Evolutionary conservation across 768 basidiomycete species (phyloP), one percentile per base, ranked within the genome.

Genomic region (Mrakia frigida): DNA sequence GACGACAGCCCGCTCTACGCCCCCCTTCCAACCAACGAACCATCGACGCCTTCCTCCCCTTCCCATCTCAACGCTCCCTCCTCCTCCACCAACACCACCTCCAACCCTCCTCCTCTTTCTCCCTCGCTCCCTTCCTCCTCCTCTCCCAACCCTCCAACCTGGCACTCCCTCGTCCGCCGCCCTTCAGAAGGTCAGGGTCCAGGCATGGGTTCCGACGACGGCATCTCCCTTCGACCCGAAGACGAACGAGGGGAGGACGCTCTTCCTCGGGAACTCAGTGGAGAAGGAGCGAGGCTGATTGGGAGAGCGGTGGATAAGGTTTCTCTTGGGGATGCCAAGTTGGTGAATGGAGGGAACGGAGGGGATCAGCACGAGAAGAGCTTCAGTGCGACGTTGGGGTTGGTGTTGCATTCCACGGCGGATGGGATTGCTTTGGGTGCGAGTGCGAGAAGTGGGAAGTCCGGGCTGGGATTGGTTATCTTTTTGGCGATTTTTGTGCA

Each of bases 371-470:
- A 69, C 43, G 21, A 25, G 33, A 53, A 70, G 69, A 70, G 69
- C 50, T 73, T 73, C 18, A 68, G 41, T 60, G 82, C 95, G 52
- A 92, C 94, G 0, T 83, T 98, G 13, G 97, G 95, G 1, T 85
- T 98, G 63, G 87, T 93, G 35, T 87, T 94, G 35, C 96, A 99
- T 59, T 74, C 73, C 41, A 39, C 60, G 68, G 92, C 94, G 0
- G 97, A 99, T 83, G 95, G 97, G 5, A 89, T 97, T 75, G 93
- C 93, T 3, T 85, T 98, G 53, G 97, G 96, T 33, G 91, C 94
- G 35, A 84, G 84, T 59, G 81, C 84, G 50, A 77, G 83, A 33
- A 81, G 80, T 25, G 80, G 78, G 14, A 75, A 83, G 85, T 25
- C 85, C 50, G 83, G 82, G 35, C 81, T 98, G 43, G 92, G 94